Evolutionary conservation across 352 stramenopile genomes (phyloP), one percentile per base, ranked within the genome.

Genomic region (Thalassiosira livingstoniorum): DNA sequence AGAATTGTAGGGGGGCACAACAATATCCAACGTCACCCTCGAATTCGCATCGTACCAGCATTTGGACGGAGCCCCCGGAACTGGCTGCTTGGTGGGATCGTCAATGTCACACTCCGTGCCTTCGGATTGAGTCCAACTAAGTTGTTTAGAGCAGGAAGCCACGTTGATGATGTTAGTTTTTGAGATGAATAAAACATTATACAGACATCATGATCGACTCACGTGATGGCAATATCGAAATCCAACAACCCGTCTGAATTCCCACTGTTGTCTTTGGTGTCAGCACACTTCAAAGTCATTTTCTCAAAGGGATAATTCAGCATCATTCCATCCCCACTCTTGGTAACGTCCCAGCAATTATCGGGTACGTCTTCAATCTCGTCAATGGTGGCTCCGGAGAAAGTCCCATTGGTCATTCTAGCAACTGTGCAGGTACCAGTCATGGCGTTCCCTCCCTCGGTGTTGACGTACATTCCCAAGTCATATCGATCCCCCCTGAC

Each of bases 381-480:
- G 15, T 34, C 64, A 47, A 73, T 31, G 4, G 32, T 43, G 27
- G 25, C 47, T n/a, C 27, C 64, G 23, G 18, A 43, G 35, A 32
- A 34, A 15, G 21, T 32, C 18, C 15, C 18, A 35, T 25, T 5
- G 25, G 21, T 27, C 13, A 69, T 23, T 42, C 25, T n/a, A 34
- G 61, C 5, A 4, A 69, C 4, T 29, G 39, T 34, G 51, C 64
- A 73, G 18, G 29, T 23, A 21, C 64, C 64, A 53, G 45, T 63
- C 18, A 42, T 61, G 25, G 64, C 64, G 35, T 45, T 61, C 10
- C 71, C 71, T n/a, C 71, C 71, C 18, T 80, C 71, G n/a, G 47
- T 55, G 10, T 43, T 32, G 37, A 80, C 73, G 34, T 80, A 80
- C 54, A 80, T 71, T 35, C 58, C 71, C 1, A 80, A 23, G 25